Conservation (phyloP, 2,329 filamentous ascomycete species). For the Calonectria henricotiae region DNA sequence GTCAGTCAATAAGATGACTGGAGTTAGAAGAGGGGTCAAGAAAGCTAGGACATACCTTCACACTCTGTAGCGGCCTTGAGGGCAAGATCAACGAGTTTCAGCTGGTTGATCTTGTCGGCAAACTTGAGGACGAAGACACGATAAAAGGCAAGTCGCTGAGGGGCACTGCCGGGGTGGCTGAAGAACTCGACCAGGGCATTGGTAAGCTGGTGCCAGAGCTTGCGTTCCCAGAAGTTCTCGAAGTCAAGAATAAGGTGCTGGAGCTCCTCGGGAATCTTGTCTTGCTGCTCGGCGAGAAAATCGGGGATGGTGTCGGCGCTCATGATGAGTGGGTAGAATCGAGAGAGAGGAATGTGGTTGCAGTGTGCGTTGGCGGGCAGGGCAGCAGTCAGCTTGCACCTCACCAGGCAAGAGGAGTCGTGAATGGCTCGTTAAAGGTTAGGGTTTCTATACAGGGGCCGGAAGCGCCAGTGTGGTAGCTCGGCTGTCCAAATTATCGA, state of each 20-base stretch:
- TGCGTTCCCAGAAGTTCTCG: conserved; percentile 97
- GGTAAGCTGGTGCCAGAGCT: conserved; percentile 99
- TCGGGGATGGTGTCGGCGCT: conserved; percentile 90
- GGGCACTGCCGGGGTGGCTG: conserved; percentile 83
- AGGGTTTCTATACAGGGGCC: not conserved
- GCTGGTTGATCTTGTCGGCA: conserved; percentile 98
- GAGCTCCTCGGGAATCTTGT: conserved; percentile 88
- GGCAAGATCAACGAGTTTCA: conserved; percentile 94
- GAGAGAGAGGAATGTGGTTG: conserved; percentile 35
- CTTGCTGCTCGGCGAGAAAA: conserved; percentile 92
- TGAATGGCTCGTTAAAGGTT: conserved; percentile 18
- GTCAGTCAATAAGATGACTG: conserved; percentile 37
- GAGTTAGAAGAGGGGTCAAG: conserved; percentile 31
- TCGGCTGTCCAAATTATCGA: not conserved
- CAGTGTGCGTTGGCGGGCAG: conserved; percentile 39
- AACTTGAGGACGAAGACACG: conserved; percentile 96
- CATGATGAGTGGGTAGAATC: conserved; percentile 68
- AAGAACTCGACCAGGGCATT: conserved; percentile 92
- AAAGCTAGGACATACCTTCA: conserved; percentile 71
- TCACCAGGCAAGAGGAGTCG: conserved; percentile 31
- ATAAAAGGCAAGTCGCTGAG: conserved; percentile 91
- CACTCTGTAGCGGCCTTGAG: conserved; percentile 90
- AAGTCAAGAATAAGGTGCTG: conserved; percentile 92
- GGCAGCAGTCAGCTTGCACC: conserved; percentile 49
- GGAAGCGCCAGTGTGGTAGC: not conserved